Base-by-base conservation (phyloP, 2,329 filamentous ascomycete genomes). In the Leptosphaerulina australis region DNA sequence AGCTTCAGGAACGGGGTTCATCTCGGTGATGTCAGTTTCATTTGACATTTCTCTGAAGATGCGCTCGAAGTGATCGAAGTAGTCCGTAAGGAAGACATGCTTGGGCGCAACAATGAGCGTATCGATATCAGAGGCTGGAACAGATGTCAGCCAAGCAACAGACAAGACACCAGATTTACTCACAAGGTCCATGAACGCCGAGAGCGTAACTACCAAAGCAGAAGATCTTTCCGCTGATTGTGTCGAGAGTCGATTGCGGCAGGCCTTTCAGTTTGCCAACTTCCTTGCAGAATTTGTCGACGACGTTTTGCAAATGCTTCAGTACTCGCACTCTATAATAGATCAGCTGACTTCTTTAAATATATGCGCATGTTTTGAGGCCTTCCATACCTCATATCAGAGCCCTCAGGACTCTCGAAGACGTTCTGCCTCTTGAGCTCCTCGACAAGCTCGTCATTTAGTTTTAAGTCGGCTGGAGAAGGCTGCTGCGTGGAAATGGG, bases 171-270 rank as follows among this genome's bases (percentile, higher is more conserved):
- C 12, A 9, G 10, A n/a, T 11, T 11, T 2, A 57, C 59, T 28
- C 52, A 84, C 82, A 81, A 34, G 94, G 94, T 5, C 92, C 92
- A 73, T 90, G 96, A 18, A 97, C 94, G 53, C 94, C 94, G 10
- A 99, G 81, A 29, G 92, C 88, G 74, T 93, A 99, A 74, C 94
- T 97, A 58, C 94, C 94, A 73, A 94, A 99, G 1, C 93, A 95
- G 72, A 96, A 96, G 60, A 99, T 86, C 76, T 93, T 94, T 58
- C 92, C 94, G 44, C 92, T 90, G 5, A 92, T 90, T 67, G 88
- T 87, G 61, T 92, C 90, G 35, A 94, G 83, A 35, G 94, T 83
- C 24, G 86, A 85, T 33, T 90, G 83, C 35, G 91, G 88, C 40
- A 93, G 80, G 40, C 81, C 86, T 71, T 88, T 91, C 66, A 84